Evolutionary conservation across 192 early-diverging fungal species (phyloP).

Genomic region (Pilobolus umbonatus): DNA sequence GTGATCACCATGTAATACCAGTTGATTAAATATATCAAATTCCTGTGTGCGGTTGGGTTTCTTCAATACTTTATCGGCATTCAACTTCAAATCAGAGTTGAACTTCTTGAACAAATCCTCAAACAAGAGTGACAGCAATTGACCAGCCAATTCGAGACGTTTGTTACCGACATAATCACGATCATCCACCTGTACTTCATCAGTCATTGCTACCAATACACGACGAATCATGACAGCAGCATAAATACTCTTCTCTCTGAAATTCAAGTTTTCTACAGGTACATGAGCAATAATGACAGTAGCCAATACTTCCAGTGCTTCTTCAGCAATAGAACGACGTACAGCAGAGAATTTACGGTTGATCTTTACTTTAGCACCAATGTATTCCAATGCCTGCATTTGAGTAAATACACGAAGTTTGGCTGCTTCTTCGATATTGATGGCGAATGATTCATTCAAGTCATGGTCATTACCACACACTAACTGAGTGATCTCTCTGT

Average conservation of each 20-base stretch:
- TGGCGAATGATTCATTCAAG: constrained; percentile 77
- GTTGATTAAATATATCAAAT: constrained; percentile 81
- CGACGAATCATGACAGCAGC: constrained; percentile 92
- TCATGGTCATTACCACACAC: constrained; percentile 84
- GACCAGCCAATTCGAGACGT: constrained; percentile 93
- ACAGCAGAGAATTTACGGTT: constrained; percentile 48
- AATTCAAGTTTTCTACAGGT: constrained; percentile 82
- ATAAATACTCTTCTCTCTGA: constrained; percentile 88
- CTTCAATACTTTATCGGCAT: constrained; percentile 88
- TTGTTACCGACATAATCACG: constrained; percentile 99
- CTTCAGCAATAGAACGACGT: constrained; percentile 64
- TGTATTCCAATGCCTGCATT: constrained; percentile 84
- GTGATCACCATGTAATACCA: constrained; percentile 66
- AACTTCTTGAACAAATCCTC: constrained; percentile 98
- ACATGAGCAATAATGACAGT: constrained; percentile 88
- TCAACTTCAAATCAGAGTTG: constrained; percentile 80
- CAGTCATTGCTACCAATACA: constrained; percentile 79
- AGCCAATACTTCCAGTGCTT: constrained; percentile 82
- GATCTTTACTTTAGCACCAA: constrained; percentile 75
- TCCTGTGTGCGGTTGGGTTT: constrained; percentile 80
- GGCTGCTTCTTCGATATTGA: constrained; percentile 82
- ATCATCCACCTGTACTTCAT: constrained; percentile 85
- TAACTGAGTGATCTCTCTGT: constrained; percentile 92
- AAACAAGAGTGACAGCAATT: constrained; percentile 88
- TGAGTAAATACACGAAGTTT: constrained; percentile 79